Percentiles rank a stretch among this genome's conserved stretches.
These are phyloP conservation scores for Chalara sp. DNA, from an alignment of 2,329 filamentous ascomycete species.

Conservation along the genomic window DNA sequence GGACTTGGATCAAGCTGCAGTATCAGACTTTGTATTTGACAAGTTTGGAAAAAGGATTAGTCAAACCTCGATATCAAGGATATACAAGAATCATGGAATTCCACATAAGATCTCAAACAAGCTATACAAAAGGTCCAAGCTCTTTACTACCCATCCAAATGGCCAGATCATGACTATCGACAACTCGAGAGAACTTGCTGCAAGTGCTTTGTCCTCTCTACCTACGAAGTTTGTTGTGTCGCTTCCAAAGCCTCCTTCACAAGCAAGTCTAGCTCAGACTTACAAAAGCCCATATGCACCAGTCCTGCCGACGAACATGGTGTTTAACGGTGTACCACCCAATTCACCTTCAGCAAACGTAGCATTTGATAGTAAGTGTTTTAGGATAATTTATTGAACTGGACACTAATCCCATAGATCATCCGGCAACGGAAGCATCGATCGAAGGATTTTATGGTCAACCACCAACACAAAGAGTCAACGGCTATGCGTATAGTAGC, in stretches of 20 bases:
- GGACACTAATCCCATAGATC: too few species aligned
- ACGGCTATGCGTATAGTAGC: not conserved
- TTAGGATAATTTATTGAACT: too few species aligned
- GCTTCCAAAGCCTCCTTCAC: too few species aligned
- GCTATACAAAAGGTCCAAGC: slow-evolving; percentile 6
- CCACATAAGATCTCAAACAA: slow-evolving; percentile 12
- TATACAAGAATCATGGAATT: slow-evolving; percentile 11
- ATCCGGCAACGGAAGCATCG: too few species aligned
- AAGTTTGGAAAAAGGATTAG: slow-evolving; percentile 2
- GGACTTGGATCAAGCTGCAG: slow-evolving; percentile 8
- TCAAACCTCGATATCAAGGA: slow-evolving; percentile 7
- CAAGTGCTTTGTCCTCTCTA: not conserved
- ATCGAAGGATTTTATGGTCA: too few species aligned
- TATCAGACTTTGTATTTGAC: slow-evolving; percentile 1
- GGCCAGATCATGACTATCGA: not conserved
- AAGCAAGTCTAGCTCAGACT: not conserved
- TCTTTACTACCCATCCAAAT: slow-evolving; percentile 4
- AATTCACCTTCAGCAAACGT: too few species aligned
- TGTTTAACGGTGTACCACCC: too few species aligned
- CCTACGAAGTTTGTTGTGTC: not conserved
- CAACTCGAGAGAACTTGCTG: not conserved
- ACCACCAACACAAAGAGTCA: too few species aligned
- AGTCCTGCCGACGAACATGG: too few species aligned
- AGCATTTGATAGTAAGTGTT: too few species aligned
- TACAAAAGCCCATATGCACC: slow-evolving; percentile 1